A percentile compares a stretch with the other conserved stretches of the same genome.
Conservation (phyloP, 1,284 basidiomycete species). For the Coniferiporia weirii region DNA sequence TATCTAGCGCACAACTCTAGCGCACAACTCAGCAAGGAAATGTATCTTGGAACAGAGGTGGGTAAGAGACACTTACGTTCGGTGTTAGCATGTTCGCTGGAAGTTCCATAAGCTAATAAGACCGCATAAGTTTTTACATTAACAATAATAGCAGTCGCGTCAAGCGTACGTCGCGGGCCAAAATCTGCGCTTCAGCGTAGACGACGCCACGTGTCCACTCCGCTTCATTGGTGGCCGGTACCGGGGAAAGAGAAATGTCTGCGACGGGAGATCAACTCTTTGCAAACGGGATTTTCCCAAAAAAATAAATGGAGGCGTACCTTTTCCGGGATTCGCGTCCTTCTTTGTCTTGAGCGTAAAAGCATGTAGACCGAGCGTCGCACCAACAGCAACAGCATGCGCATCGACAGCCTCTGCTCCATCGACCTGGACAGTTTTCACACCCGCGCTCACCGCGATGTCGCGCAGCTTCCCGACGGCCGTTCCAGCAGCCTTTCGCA, state of each 20-base stretch:
- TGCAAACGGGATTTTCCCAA: constrained; percentile 29
- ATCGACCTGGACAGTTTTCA: constrained; percentile 9
- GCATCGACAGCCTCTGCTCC: constrained; percentile 37
- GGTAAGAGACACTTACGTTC: constrained; percentile 38
- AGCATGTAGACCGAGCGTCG: constrained; percentile 67
- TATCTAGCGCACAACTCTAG: too few species aligned
- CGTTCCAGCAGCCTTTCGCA: constrained; percentile 62
- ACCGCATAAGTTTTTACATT: not conserved
- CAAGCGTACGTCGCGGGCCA: constrained; percentile 65
- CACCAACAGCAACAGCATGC: constrained; percentile 76
- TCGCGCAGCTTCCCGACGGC: constrained; percentile 62
- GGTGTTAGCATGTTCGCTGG: constrained; percentile 84
- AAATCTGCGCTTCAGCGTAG: constrained; percentile 79
- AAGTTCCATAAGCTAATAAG: constrained; percentile 66
- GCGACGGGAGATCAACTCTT: constrained; percentile 22
- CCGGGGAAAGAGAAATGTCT: constrained; percentile 36
- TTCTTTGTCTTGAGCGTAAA: constrained; percentile 71
- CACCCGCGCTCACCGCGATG: constrained; percentile 41
- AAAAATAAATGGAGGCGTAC: constrained; percentile 41
- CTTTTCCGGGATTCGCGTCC: constrained; percentile 27
- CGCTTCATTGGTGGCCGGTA: constrained; percentile 41
- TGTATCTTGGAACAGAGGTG: not conserved
- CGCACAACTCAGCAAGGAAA: not conserved
- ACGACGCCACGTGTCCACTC: constrained; percentile 70
- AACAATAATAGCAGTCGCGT: constrained; percentile 1